A percentile compares a stretch with the other conserved stretches of the same genome.
Conservation (phyloP, 257 asterid genomes). For the Sherardia arvensis region DNA sequence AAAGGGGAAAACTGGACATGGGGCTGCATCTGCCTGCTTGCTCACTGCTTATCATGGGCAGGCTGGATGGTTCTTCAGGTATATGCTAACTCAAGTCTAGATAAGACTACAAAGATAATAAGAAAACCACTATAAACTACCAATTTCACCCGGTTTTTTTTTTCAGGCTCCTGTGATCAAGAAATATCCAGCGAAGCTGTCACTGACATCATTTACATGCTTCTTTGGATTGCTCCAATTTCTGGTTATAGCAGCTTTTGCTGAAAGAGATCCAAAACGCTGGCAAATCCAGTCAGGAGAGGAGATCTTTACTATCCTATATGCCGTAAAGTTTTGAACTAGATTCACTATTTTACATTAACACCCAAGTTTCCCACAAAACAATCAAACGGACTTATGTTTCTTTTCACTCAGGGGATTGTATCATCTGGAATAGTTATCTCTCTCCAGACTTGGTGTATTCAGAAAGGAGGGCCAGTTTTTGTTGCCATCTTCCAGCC, state of each 20-base stretch:
- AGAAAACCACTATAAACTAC: too few relatives aligned
- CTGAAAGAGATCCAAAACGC: constrained; percentile 50
- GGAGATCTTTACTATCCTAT: constrained; percentile 63
- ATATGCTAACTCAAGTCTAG: not conserved
- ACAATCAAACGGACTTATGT: not conserved
- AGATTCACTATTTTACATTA: constrained; percentile 2
- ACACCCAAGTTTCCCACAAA: not conserved
- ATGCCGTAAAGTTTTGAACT: constrained; percentile 45
- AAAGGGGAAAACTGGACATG: constrained; percentile 57
- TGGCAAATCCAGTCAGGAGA: constrained; percentile 67
- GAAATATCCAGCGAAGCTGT: constrained; percentile 84
- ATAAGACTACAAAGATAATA: not conserved
- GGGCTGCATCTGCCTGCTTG: constrained; percentile 68
- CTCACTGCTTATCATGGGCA: constrained; percentile 91
- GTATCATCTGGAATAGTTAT: constrained; percentile 77
- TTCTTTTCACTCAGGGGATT: constrained; percentile 47
- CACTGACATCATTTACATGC: constrained; percentile 76
- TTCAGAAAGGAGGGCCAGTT: constrained; percentile 90
- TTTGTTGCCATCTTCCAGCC: constrained; percentile 89
- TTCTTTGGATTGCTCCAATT: constrained; percentile 76
- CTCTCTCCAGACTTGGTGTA: constrained; percentile 81
- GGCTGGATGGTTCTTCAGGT: constrained; percentile 94
- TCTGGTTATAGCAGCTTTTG: constrained; percentile 68
- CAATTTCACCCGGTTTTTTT: too few relatives aligned
- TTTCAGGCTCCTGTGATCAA: constrained; percentile 75